phyloP scores from a whole-genome alignment of 2,329 filamentous ascomycete species.

The Chaetomiaceae sp. region DNA sequence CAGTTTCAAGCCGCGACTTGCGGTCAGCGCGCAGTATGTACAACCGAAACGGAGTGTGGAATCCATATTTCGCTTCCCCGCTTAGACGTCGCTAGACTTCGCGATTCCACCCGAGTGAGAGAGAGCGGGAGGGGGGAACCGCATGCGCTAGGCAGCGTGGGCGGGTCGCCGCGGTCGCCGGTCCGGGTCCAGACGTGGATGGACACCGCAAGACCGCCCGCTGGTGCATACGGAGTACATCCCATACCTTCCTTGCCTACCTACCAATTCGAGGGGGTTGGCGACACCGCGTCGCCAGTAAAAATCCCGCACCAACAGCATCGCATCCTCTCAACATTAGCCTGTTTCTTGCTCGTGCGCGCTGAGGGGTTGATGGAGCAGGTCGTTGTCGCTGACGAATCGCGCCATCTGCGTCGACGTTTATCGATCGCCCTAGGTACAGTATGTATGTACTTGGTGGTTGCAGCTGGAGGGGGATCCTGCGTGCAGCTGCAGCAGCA shows the following conservation, averaged over 20 bases:
- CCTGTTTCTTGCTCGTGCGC: constrained; percentile 12
- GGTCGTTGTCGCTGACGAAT: background rate
- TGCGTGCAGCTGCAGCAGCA: background rate
- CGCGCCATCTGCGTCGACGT: background rate
- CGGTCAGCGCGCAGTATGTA: constrained; percentile 18
- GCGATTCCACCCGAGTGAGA: constrained; percentile 5
- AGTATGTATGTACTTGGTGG: too few relatives aligned
- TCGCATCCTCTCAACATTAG: constrained; percentile 15
- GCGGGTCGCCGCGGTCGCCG: constrained; percentile 8
- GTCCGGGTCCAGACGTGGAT: constrained; percentile 7
- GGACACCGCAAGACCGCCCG: constrained; percentile 8
- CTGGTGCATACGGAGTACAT: too few relatives aligned
- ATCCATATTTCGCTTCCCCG: constrained; percentile 6
- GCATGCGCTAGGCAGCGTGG: background rate
- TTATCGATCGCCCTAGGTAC: too few relatives aligned
- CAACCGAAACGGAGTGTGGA: constrained; percentile 6
- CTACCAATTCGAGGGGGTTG: background rate
- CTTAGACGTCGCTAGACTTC: constrained; percentile 1
- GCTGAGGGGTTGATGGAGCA: background rate
- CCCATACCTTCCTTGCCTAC: too few relatives aligned
- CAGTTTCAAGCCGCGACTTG: constrained; percentile 24
- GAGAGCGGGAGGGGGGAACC: background rate
- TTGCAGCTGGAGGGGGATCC: background rate
- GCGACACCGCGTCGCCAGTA: constrained; percentile 12
- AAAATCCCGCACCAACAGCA: constrained; percentile 23